These are phyloP conservation scores for Artomyces pyxidatus DNA, from an alignment of 768 basidiomycete species.

Conservation along the genomic window DNA sequence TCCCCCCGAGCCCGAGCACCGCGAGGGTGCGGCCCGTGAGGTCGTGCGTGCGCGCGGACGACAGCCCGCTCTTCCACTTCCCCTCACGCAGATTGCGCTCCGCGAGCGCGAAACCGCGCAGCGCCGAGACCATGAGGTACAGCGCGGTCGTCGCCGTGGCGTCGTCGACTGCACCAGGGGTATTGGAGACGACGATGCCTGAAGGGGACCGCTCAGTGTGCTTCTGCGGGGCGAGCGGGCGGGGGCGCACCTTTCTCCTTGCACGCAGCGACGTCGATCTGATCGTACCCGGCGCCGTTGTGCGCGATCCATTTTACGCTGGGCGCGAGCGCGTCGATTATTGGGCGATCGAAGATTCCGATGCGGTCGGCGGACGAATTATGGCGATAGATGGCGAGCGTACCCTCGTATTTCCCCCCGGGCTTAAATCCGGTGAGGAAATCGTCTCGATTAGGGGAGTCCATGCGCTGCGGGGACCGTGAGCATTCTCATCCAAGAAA, in stretches of 20 bases:
- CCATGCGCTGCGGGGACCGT: constrained; percentile 31
- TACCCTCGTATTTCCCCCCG: constrained; percentile 66
- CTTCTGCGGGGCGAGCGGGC: background rate
- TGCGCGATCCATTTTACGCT: constrained; percentile 82
- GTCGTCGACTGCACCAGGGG: constrained; percentile 84
- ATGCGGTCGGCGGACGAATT: constrained; percentile 57
- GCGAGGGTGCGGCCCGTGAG: constrained; percentile 61
- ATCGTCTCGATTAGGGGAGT: constrained; percentile 54
- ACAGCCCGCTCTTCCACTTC: constrained; percentile 52
- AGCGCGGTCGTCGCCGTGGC: constrained; percentile 86
- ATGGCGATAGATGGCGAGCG: constrained; percentile 73
- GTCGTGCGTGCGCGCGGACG: constrained; percentile 47
- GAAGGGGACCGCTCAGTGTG: background rate
- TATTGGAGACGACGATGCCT: constrained; percentile 82
- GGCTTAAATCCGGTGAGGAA: constrained; percentile 58
- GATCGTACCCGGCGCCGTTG: constrained; percentile 91
- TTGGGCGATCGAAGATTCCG: constrained; percentile 73
- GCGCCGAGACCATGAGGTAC: constrained; percentile 70
- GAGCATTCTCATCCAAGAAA: background rate
- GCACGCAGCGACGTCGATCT: constrained; percentile 70
- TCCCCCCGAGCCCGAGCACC: constrained; percentile 72
- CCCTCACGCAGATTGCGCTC: constrained; percentile 49
- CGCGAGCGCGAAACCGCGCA: constrained; percentile 63
- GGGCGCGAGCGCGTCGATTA: constrained; percentile 59
- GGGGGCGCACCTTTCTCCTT: constrained; percentile 50